Base-by-base conservation (phyloP, 208 protist species). In the Borovskyia barvae region DNA sequence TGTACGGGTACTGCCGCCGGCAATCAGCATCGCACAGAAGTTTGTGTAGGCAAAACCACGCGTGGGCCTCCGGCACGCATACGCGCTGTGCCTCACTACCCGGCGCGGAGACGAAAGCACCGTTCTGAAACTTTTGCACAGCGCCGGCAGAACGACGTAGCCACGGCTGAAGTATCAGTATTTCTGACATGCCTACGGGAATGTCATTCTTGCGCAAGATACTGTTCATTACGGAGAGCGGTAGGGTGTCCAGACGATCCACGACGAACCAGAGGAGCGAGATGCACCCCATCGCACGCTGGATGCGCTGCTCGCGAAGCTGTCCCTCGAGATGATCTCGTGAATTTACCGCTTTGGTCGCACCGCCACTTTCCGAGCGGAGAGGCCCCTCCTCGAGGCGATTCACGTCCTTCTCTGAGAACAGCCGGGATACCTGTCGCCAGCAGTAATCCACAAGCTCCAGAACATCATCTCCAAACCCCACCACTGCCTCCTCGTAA, bases 391-490 rank as follows among this genome's bases (percentile, higher is more conserved):
- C 64, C 22, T 80, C 75, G 7, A 88, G 26, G n/a, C n/a, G n/a
- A n/a, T n/a, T n/a, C n/a, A n/a, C n/a, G 29, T 67, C 45, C 0
- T 53, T 53, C 42, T 86, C 56, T 0, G 90, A 78, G 62, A 90
- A 94, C 19, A 96, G 74, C 17, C 77, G 65, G 43, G 66, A 72
- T 36, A 87, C 73, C 57, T 97, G 85, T 7, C 92, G 81, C 87
- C 85, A 94, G 63, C 85, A 89, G 66, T 95, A 97, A 72, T 95
- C 88, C 26, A 94, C 73, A 7, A 97, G 70, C 75, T 97, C 92
- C 22, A 97, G 64, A 6, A 90, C 68, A 56, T 94, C 88, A 36
- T 97, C 92, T 32, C 76, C 85, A 12, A 92, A 75, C 8, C 71
- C 85, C 8, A 78, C 42, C 6, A 93, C 72, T 0, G 85, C 82